Evolutionary conservation across 495 filamentous ascomycete genomes (phyloP), one percentile per base, ranked within the genome.

Genomic region (Penicillium coffeae): DNA sequence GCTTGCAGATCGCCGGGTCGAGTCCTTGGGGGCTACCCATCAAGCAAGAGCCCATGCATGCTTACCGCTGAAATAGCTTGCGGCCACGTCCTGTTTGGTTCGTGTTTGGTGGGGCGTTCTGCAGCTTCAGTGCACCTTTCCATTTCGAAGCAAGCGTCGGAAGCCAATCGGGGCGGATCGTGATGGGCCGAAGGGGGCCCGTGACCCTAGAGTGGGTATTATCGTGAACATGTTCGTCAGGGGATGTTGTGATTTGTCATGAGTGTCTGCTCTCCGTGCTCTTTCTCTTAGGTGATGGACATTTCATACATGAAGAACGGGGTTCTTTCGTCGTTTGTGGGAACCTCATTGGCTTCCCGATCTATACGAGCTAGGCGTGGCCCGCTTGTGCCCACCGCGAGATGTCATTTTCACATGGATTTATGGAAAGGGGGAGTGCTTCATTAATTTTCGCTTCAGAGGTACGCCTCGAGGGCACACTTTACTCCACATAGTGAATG

Each of bases 1-100:
- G 54, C 54, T 33, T 47, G 54, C 32, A 52, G 50, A 50, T 50
- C 42, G 18, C 33, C 15, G 38, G 14, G 3, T 19, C 33, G 10
- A 42, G 27, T 4, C 36, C 34, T 15, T 27, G 21, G 13, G 21
- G 20, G 41, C 49, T 30, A 42, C 39, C 43, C 40, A 27, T 37
- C n/a, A n/a, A n/a, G n/a, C n/a, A n/a, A n/a, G n/a, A n/a, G n/a
- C n/a, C n/a, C n/a, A n/a, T n/a, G 2, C 27, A 21, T 6, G 8
- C 5, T 13, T 34, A 9, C 16, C 35, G n/a, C 35, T 37, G 15
- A 6, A 4, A 18, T 13, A 25, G 33, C 19, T 21, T 35, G 42
- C 15, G 21, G 12, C n/a, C n/a, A n/a, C n/a, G 21, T 39, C 15
- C 5, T 49, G 45, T 37, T 50, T 57, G 50, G 54, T 14, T 38